These are phyloP conservation scores for Domatiomyces globalis DNA, from an alignment of 2,329 filamentous ascomycete species.

Conservation along the genomic window DNA sequence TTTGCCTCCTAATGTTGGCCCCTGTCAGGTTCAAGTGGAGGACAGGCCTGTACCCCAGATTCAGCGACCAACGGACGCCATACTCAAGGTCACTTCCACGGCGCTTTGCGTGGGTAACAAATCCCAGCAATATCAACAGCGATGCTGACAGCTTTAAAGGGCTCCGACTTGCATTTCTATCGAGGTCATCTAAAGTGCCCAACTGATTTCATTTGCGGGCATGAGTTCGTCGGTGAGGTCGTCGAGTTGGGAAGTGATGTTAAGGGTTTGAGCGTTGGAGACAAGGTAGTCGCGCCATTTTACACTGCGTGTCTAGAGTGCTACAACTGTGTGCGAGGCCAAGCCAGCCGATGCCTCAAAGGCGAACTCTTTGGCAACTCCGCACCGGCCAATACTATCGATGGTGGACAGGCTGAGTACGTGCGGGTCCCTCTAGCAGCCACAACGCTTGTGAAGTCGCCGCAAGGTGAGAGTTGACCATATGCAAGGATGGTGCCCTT, in stretches of 20 bases:
- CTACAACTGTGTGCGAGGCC: constrained; percentile 37
- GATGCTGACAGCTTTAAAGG: constrained; percentile 26
- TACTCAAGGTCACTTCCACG: constrained; percentile 27
- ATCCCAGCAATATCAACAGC: not conserved
- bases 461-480: constrained; percentile 15
- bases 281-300: constrained; percentile 39
- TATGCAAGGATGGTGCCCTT: not conserved
- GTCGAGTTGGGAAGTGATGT: constrained; percentile 34
- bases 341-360: constrained; percentile 39
- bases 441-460: constrained; percentile 34
- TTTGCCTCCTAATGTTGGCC: not conserved
- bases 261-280: constrained; percentile 34
- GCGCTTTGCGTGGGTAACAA: constrained; percentile 15
- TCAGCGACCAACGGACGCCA: constrained; percentile 33
- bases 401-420: constrained; percentile 44
- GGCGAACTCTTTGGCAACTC: constrained; percentile 33
- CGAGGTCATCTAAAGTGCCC: constrained; percentile 39
- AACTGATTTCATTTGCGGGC: constrained; percentile 37
- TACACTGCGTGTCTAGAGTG: constrained; percentile 41
- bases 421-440: constrained; percentile 40
- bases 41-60: constrained; percentile 33
- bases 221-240: constrained; percentile 41
- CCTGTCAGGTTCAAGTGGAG: constrained; percentile 24
- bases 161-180: constrained; percentile 43
- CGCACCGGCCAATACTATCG: constrained; percentile 39